phyloP scores from a whole-genome alignment of 306 rosid genomes.

The Castanea sativa region DNA sequence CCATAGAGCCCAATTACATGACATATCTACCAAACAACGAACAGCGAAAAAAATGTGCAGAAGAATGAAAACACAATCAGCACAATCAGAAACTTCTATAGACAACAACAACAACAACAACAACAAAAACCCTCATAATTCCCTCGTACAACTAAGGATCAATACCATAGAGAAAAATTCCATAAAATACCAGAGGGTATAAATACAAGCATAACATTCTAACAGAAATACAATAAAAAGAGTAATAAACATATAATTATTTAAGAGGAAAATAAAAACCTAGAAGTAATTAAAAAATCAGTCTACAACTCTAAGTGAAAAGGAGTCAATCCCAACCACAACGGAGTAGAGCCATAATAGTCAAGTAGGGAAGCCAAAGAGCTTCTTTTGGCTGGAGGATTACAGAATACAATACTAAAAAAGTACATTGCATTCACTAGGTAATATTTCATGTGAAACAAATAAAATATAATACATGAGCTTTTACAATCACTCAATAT shows the following conservation, averaged over 20 bases:
- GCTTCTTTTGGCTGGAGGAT: neutral
- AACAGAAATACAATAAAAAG: neutral
- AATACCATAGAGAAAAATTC: neutral
- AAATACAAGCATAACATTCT: neutral
- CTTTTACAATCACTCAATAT: neutral
- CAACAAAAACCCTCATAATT: neutral
- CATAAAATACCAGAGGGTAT: neutral
- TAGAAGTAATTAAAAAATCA: neutral
- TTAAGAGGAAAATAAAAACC: neutral
- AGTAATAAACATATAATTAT: neutral
- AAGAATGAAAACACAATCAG: neutral
- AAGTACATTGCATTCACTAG: neutral
- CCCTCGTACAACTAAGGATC: neutral
- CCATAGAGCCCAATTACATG: neutral
- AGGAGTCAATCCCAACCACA: neutral
- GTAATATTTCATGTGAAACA: neutral
- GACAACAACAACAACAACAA: neutral
- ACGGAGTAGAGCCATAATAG: neutral
- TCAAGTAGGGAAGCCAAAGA: neutral
- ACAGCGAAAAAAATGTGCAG: neutral
- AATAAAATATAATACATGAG: neutral
- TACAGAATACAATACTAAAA: neutral
- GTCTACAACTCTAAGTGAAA: neutral
- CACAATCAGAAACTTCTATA: neutral
- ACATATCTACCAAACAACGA: neutral